These are phyloP conservation scores for Metrosideros polymorpha DNA, from an alignment of 441 rosid species.

Conservation along the genomic window DNA sequence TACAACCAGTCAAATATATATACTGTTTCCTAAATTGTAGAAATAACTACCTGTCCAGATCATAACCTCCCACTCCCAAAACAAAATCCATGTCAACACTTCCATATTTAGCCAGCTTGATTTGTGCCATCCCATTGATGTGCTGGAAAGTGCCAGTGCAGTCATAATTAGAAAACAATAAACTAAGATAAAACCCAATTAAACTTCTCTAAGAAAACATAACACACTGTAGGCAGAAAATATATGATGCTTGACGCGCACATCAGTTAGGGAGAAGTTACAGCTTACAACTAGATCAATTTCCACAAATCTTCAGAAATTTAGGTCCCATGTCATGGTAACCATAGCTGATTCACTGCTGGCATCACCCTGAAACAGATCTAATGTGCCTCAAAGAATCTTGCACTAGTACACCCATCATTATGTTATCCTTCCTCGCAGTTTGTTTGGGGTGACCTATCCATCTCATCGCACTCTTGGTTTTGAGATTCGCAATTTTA, in stretches of 20 bases:
- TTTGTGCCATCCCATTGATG: slow-evolving; percentile 57
- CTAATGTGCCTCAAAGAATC: background rate
- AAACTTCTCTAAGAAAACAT: background rate
- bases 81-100: slow-evolving; percentile 68
- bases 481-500: background rate
- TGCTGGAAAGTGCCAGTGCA: slow-evolving; percentile 19
- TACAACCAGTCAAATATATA: background rate
- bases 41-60: slow-evolving; percentile 47
- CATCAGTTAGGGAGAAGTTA: background rate
- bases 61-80: slow-evolving; percentile 69
- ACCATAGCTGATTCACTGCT: background rate
- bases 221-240: background rate
- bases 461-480: background rate
- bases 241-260: background rate
- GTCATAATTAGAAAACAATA: background rate
- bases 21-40: background rate
- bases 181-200: background rate
- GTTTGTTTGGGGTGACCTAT: background rate
- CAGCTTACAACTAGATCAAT: background rate
- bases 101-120: slow-evolving; percentile 46
- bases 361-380: background rate
- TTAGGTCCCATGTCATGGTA: background rate
- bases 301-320: background rate
- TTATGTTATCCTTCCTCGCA: background rate
- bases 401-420: background rate